These are phyloP conservation scores for Fagus crenata DNA, from an alignment of 306 rosid genomes.

Conservation along the genomic window DNA sequence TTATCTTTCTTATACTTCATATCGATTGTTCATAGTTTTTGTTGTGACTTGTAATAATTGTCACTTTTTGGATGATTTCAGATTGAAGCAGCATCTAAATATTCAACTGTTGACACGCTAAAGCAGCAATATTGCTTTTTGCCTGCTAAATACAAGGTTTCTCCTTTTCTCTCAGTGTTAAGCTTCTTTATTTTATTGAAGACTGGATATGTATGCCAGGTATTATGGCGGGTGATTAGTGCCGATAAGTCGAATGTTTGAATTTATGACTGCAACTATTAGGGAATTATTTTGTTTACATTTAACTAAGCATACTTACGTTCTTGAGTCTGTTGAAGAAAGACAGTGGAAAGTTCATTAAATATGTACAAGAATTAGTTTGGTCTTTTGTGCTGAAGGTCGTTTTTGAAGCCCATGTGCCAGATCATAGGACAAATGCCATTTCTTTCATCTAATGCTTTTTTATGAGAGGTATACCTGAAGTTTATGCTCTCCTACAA, in stretches of 20 bases:
- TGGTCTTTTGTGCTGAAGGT: not conserved
- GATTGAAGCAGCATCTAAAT: conserved; percentile 88
- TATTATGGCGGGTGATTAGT: not conserved
- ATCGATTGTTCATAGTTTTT: not conserved
- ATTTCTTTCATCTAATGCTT: not conserved
- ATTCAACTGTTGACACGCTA: conserved; percentile 88
- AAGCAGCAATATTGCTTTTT: conserved; percentile 75
- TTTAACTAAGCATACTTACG: not conserved
- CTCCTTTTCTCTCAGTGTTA: conserved; percentile 3
- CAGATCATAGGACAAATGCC: not conserved
- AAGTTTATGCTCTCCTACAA: too few relatives aligned
- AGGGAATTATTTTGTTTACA: not conserved
- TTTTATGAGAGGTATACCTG: too few relatives aligned
- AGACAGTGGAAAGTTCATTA: not conserved
- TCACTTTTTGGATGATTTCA: conserved; percentile 37
- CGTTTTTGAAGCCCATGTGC: not conserved
- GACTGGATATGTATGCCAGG: conserved; percentile 9
- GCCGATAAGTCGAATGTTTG: not conserved
- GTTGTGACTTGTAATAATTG: conserved; percentile 2
- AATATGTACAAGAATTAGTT: not conserved
- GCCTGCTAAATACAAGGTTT: conserved; percentile 78
- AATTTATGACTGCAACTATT: not conserved
- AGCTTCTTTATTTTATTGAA: not conserved
- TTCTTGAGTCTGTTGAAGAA: not conserved
- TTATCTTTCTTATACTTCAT: conserved; percentile 1